A percentile compares a stretch with the other conserved stretches of the same genome.
These are phyloP conservation scores for Ophiostoma fasciatum DNA, from an alignment of 2,329 filamentous ascomycete genomes.

Conservation along the genomic window DNA sequence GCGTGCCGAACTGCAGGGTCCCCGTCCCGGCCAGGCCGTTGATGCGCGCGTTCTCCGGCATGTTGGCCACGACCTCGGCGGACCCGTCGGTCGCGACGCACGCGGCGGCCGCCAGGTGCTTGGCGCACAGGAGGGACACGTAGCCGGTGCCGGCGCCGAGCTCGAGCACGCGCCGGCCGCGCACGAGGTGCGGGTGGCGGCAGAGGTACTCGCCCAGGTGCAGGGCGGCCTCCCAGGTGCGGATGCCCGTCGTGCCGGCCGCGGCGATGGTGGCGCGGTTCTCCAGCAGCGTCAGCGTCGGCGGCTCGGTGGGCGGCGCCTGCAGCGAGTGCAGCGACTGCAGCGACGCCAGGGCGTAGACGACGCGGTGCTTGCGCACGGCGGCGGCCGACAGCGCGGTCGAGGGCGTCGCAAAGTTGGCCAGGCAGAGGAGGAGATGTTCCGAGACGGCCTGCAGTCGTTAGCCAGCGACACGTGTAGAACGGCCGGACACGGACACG, in stretches of 20 bases:
- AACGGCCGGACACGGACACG: slow-evolving; percentile 48
- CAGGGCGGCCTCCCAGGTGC: slow-evolving; percentile 70
- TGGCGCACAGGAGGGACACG: slow-evolving; percentile 58
- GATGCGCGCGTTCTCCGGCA: slow-evolving; percentile 53
- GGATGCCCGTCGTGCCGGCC: slow-evolving; percentile 57
- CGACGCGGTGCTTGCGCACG: slow-evolving; percentile 61
- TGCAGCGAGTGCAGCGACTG: slow-evolving; percentile 2
- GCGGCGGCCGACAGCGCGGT: slow-evolving; percentile 41
- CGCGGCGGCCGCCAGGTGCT: slow-evolving; percentile 41
- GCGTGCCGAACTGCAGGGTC: slow-evolving; percentile 33
- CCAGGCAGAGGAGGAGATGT: slow-evolving; percentile 56
- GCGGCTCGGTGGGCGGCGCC: slow-evolving; percentile 12
- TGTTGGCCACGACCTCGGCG: slow-evolving; percentile 51
- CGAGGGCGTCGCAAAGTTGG: slow-evolving; percentile 46
- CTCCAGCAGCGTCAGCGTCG: slow-evolving; percentile 47
- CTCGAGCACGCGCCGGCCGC: slow-evolving; percentile 48
- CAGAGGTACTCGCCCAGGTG: slow-evolving; percentile 58
- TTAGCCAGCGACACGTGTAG: slow-evolving; percentile 1
- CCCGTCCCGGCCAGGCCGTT: slow-evolving; percentile 43
- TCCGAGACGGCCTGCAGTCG: slow-evolving; percentile 62
- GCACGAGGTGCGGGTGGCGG: slow-evolving; percentile 27
- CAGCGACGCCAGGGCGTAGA: slow-evolving; percentile 41
- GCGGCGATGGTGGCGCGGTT: slow-evolving; percentile 54
- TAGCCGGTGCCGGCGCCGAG: slow-evolving; percentile 66
- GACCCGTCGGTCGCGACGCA: slow-evolving; percentile 63